Evolutionary conservation across 805 yeast genomes (phyloP).

Genomic region (Cephaloascus fragrans): DNA sequence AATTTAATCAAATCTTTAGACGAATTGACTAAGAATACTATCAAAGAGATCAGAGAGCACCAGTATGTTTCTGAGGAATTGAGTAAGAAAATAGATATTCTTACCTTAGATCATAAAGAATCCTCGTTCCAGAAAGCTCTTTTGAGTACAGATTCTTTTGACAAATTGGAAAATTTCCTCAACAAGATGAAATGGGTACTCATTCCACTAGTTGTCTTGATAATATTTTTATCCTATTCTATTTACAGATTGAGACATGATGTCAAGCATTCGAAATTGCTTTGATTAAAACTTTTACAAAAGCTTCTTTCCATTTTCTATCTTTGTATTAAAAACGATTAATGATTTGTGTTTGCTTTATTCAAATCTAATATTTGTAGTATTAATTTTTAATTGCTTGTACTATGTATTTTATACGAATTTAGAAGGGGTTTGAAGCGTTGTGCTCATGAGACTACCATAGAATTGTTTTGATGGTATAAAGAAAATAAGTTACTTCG

Average conservation of each 20-base stretch:
- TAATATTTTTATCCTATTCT: conserved; percentile 31
- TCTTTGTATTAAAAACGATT: no score
- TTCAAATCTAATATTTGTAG: no score
- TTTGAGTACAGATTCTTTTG: neutral
- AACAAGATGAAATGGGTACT: conserved; percentile 25
- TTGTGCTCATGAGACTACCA: no score
- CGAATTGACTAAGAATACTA: conserved; percentile 22
- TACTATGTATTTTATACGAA: no score
- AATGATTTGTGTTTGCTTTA: no score
- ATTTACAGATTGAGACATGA: conserved; percentile 50
- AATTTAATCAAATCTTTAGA: conserved; percentile 21
- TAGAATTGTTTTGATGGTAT: no score
- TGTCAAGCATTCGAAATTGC: conserved; percentile 50
- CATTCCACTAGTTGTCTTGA: conserved; percentile 27
- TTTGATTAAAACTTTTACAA: conserved; percentile 15
- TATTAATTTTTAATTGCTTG: no score
- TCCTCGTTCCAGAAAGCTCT: conserved; percentile 16
- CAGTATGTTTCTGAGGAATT: conserved; percentile 22
- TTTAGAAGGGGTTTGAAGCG: no score
- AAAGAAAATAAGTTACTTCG: no score
- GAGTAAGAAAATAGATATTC: conserved; percentile 25
- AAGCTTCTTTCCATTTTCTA: neutral
- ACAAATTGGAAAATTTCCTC: conserved; percentile 1
- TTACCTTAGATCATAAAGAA: conserved; percentile 29
- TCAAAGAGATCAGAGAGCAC: conserved; percentile 31